Percentiles rank a stretch among this genome's conserved stretches.
Evolutionary conservation across 78 protist genomes (phyloP).

Genomic region (Dictyostelium discoideum): DNA sequence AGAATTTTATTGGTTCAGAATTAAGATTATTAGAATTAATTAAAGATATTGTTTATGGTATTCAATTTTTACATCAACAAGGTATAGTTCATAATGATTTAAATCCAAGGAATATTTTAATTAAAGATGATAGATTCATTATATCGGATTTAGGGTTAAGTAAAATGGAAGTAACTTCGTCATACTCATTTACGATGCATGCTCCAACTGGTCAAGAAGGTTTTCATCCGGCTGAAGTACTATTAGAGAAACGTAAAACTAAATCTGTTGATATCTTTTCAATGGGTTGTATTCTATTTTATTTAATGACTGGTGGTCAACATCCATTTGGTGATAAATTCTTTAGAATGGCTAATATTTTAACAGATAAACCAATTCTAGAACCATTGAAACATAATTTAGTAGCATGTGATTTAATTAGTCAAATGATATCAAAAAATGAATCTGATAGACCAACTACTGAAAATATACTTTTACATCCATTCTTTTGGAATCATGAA

Average conservation of each 20-base stretch:
- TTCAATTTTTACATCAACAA: constrained; percentile 26
- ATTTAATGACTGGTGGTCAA: constrained; percentile 17
- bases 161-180: constrained; percentile 39
- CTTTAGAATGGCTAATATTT: constrained; percentile 42
- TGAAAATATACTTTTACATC: background rate
- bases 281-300: constrained; percentile 52
- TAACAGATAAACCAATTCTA: constrained; percentile 7
- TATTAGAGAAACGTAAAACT: constrained; percentile 53
- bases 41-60: constrained; percentile 49
- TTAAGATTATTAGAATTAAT: background rate
- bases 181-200: constrained; percentile 58
- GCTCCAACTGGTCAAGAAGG: constrained; percentile 73
- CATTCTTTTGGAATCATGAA: constrained; percentile 40
- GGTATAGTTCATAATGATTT: constrained; percentile 68
- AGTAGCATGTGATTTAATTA: constrained; percentile 25
- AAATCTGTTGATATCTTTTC: constrained; percentile 58
- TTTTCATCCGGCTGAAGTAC: constrained; percentile 63
- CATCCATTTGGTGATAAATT: constrained; percentile 77
- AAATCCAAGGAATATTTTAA: constrained; percentile 57
- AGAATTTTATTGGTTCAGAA: background rate
- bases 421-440: constrained; percentile 1
- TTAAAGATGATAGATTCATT: constrained; percentile 34
- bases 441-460: constrained; percentile 18
- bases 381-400: background rate
- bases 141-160: constrained; percentile 58